Conservation (phyloP, 2,329 filamentous ascomycete genomes). For the Calonectria henricotiae region DNA sequence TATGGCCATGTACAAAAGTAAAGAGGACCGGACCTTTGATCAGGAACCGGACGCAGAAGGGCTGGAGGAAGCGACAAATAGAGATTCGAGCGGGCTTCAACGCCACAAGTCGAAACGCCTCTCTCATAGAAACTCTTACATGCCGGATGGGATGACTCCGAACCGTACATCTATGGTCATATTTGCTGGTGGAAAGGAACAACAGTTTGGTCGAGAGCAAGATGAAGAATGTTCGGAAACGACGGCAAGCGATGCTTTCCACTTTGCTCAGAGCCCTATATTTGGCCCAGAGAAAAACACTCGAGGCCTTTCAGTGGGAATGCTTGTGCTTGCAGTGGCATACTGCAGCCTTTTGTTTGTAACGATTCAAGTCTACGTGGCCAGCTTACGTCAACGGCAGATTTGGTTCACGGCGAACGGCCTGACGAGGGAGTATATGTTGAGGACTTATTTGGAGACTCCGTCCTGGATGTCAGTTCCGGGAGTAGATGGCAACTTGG, state of each 20-base stretch:
- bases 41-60: background rate
- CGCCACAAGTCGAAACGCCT: background rate
- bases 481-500: slow-evolving; percentile 34
- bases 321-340: slow-evolving; percentile 16
- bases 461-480: slow-evolving; percentile 27
- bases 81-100: background rate
- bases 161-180: background rate
- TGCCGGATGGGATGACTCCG: background rate
- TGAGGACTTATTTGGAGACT: slow-evolving; percentile 37
- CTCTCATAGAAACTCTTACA: background rate
- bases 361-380: slow-evolving; percentile 43
- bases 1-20: background rate
- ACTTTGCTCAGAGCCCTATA: background rate
- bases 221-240: background rate
- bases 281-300: background rate
- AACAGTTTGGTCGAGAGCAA: background rate
- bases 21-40: background rate
- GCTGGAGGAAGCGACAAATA: background rate
- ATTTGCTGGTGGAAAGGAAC: background rate
- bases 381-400: slow-evolving; percentile 45
- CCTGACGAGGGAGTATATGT: slow-evolving; percentile 53
- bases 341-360: slow-evolving; percentile 36
- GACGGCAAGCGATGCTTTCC: background rate
- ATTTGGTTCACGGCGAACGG: slow-evolving; percentile 56
- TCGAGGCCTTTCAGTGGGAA: background rate